These are phyloP conservation scores for Populus hybrid DNA, from an alignment of 441 rosid species.

Conservation along the genomic window DNA sequence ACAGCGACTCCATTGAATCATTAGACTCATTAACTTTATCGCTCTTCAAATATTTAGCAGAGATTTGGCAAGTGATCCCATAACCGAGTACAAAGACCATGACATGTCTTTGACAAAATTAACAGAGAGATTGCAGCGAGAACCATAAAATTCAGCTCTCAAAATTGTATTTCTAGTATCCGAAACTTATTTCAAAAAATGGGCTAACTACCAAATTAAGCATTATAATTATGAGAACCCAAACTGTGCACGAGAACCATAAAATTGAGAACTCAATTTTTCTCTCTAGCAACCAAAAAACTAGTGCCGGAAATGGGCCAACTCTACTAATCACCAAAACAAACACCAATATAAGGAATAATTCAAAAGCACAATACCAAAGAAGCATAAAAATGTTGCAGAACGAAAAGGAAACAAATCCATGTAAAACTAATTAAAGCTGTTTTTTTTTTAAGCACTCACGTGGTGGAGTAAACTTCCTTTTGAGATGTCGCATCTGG, in stretches of 20 bases:
- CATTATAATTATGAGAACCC: not conserved
- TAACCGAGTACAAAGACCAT: not conserved
- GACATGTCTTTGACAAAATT: not conserved
- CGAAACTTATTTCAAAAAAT: too few species aligned
- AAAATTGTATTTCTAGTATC: not conserved
- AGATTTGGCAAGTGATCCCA: not conserved
- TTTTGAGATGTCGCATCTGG: slow-evolving; percentile 72
- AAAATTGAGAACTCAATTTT: not conserved
- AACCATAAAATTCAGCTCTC: not conserved
- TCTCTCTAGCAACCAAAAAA: not conserved
- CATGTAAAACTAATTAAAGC: slow-evolving; percentile 8
- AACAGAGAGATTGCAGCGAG: not conserved
- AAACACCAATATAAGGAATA: not conserved
- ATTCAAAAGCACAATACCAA: not conserved
- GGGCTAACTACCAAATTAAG: not conserved
- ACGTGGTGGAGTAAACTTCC: slow-evolving; percentile 87
- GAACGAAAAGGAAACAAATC: not conserved
- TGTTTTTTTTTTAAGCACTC: slow-evolving; percentile 28
- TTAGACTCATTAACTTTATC: not conserved
- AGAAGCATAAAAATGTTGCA: not conserved
- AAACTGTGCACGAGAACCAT: not conserved
- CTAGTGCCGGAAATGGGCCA: not conserved
- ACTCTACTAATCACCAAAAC: not conserved
- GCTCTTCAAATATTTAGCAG: not conserved
- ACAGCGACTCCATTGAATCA: not conserved